Evolutionary conservation across 257 asterid species (phyloP), one percentile per base, ranked within the genome.

Genomic region (Solanum sitiens): DNA sequence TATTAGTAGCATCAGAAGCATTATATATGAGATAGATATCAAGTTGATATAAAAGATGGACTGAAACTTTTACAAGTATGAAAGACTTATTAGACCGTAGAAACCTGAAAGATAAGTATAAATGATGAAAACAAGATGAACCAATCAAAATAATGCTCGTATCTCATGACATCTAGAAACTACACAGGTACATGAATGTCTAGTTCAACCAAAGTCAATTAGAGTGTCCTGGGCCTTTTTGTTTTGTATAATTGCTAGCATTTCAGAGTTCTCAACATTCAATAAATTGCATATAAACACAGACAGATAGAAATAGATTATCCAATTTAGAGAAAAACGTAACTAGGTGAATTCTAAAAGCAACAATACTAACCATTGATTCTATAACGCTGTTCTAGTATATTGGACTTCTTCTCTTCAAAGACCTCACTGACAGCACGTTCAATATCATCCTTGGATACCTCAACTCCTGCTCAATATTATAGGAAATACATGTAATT

Each of bases 321-420:
- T 13, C 63, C n/a, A 25, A 53, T 44, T 25, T 21, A 44, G 39
- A 30, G 13, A 77, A n/a, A 15, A 30, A 14, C 1, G 59, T 15
- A 47, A 47, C 18, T 33, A 47, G 67, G 9, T 79, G n/a, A 79
- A 39, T 47, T 30, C 67, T 30, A 47, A 44, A 80, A 47, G 39
- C 39, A 47, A 85, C 45, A 72, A 89, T 50, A 89, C 98, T 32
- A 71, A 97, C 99, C 98, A 90, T 93, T 94, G 79, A 95, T 95
- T 25, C 98, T 92, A 89, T 97, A 97, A 11, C 98, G 96, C 92
- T 94, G 95, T 92, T 94, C 98, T 87, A 94, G 25, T 80, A 97
- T 95, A 87, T 72, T 87, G 50, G 92, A 83, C 88, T 89, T 93
- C 25, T 92, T 94, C 91, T 94, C 98, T 86, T 93, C 97, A 91